Evolutionary conservation across 2,329 filamentous ascomycete species (phyloP), one percentile per base, ranked within the genome.

Genomic region (Phaeosphaeria sp.): DNA sequence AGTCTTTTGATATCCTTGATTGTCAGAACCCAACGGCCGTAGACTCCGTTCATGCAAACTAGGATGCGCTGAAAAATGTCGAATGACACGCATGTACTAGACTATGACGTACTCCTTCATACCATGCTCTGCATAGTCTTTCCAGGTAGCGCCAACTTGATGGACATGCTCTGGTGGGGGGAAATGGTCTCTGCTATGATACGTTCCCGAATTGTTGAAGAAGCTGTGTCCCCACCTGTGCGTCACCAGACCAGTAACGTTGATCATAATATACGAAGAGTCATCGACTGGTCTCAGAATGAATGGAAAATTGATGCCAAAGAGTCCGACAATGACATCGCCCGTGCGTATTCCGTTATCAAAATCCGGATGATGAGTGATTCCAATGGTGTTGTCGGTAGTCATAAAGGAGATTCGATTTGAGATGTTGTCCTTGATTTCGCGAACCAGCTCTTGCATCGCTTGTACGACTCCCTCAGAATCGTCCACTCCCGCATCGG

Each of bases 271-370:
- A 17, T 63, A 51, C 11, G 36, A 22, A 6, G 30, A 20, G 18
- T 48, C 33, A 2, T n/a, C 25, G 6, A 6, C n/a, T 18, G 42
- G 2, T n/a, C 55, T 48, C 7, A 66, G 45, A 9, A 64, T 45
- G 30, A 64, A 66, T 0, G 64, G 64, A 40, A 63, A 61, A 22
- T 64, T 63, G 51, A 66, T 55, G 17, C 61, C 61, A 30, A 66
- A 56, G 11, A 66, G 57, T 5, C 63, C 63, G 5, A 50, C 57
- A 1, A 66, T 33, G 7, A 54, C n/a, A 45, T 66, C 56, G 17
- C 56, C 61, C 6, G 15, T 5, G 2, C 51, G 53, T 4, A 57
- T 20, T 3, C 49, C 55, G 15, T 56, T 11, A 17, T 17, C 11
- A 1, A n/a, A 6, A 22, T 58, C 36, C 1, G 49, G 50, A 45